phyloP scores from a whole-genome alignment of 192 early-diverging fungal genomes.

The Linnemannia hyalina region DNA sequence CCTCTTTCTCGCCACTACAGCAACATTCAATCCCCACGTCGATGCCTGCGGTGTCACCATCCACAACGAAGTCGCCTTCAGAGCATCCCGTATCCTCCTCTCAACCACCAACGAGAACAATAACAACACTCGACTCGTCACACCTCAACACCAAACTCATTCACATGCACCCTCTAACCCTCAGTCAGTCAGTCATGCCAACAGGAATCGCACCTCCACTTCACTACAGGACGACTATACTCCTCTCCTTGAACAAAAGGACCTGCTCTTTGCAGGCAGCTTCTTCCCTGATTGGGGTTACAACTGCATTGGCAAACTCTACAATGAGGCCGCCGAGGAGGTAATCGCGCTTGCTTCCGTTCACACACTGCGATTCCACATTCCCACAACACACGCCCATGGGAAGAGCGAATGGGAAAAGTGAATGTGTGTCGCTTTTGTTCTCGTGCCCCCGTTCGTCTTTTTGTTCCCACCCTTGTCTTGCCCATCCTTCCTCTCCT shows the following conservation, averaged over 20 bases:
- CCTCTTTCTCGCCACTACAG: too few species aligned
- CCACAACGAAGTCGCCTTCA: slow-evolving; percentile 57
- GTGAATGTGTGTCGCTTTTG: not conserved
- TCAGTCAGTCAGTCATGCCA: not conserved
- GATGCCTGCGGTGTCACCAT: slow-evolving; percentile 52
- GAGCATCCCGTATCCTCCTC: slow-evolving; percentile 44
- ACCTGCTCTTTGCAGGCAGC: slow-evolving; percentile 37
- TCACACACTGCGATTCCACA: not conserved
- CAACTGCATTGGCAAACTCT: slow-evolving; percentile 52
- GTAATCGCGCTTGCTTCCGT: slow-evolving; percentile 1
- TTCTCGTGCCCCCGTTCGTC: not conserved
- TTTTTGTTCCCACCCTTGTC: not conserved
- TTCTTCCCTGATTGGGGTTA: slow-evolving; percentile 57
- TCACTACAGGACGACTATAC: slow-evolving; percentile 16
- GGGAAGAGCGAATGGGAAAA: not conserved
- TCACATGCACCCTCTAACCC: not conserved
- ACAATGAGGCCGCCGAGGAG: slow-evolving; percentile 52
- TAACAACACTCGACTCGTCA: not conserved
- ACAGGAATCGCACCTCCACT: not conserved
- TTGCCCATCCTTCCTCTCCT: not conserved
- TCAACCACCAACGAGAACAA: not conserved
- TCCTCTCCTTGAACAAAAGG: slow-evolving; percentile 30
- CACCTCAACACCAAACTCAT: not conserved
- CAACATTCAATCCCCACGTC: slow-evolving; percentile 2
- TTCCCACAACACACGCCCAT: not conserved